Percentiles rank a stretch among this genome's conserved stretches.
phyloP scores from a whole-genome alignment of 257 asterid species.

The Anisodus tanguticus region DNA sequence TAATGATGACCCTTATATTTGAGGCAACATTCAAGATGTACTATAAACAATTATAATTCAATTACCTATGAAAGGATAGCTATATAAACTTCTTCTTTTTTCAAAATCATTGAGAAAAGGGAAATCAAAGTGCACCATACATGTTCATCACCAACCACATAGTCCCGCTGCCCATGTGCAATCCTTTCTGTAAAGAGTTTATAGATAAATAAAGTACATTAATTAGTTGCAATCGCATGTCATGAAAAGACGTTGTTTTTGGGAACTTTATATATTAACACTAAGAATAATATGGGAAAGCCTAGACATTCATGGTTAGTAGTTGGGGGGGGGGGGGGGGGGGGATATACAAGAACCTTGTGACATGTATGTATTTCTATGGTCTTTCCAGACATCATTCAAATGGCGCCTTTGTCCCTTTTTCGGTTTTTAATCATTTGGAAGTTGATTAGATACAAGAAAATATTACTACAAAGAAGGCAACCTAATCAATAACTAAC shows the following conservation, averaged over 20 bases:
- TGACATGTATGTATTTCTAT: constrained; percentile 17
- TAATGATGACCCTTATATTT: too few relatives aligned
- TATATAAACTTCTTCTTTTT: background rate
- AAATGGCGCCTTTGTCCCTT: constrained; percentile 26
- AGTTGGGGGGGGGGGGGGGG: constrained; percentile 32
- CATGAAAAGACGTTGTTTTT: constrained; percentile 58
- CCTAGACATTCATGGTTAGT: constrained; percentile 49
- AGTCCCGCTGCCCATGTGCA: constrained; percentile 52
- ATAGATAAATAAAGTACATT: constrained; percentile 50
- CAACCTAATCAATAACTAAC: background rate
- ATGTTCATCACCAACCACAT: background rate
- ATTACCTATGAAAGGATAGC: background rate
- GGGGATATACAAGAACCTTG: constrained; percentile 42
- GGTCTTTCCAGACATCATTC: constrained; percentile 35
- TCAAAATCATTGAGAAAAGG: background rate
- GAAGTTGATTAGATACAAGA: background rate
- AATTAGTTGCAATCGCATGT: constrained; percentile 31
- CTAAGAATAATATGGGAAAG: constrained; percentile 27
- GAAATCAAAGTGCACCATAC: background rate
- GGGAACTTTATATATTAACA: constrained; percentile 41
- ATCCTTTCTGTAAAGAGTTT: constrained; percentile 62
- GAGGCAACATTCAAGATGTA: too few relatives aligned
- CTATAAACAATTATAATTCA: background rate
- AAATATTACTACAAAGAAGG: background rate
- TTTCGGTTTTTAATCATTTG: background rate